These are phyloP conservation scores for Penicillium sp. DNA, from an alignment of 2,329 filamentous ascomycete genomes.

Conservation along the genomic window DNA sequence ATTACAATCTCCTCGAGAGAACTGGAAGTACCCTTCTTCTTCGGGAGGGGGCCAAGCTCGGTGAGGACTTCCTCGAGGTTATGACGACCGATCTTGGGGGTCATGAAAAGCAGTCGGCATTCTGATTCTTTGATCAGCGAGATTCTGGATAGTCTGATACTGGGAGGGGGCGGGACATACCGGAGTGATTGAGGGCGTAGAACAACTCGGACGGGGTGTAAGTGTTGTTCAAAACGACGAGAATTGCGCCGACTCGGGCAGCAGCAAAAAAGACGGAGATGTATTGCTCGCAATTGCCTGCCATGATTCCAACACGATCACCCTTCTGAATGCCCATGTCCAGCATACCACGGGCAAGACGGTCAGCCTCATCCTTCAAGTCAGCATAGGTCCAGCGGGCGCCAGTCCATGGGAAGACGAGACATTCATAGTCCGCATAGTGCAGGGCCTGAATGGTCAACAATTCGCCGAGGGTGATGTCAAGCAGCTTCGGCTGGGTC, in stretches of 20 bases:
- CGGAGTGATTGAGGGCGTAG: slow-evolving; percentile 72
- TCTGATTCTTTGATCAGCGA: slow-evolving; percentile 46
- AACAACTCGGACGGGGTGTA: slow-evolving; percentile 75
- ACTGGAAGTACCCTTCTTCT: slow-evolving; percentile 38
- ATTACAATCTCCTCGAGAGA: slow-evolving; percentile 60
- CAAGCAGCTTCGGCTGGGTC: slow-evolving; percentile 69
- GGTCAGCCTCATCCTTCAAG: slow-evolving; percentile 64
- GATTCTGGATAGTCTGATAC: too few species aligned
- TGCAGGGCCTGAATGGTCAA: slow-evolving; percentile 71
- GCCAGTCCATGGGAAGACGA: slow-evolving; percentile 77
- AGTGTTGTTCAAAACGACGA: slow-evolving; percentile 82
- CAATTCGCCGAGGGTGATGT: slow-evolving; percentile 73
- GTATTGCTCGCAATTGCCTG: slow-evolving; percentile 62
- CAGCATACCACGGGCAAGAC: slow-evolving; percentile 68
- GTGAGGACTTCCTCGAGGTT: slow-evolving; percentile 65
- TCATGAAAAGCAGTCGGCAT: slow-evolving; percentile 75
- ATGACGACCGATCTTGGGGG: slow-evolving; percentile 67
- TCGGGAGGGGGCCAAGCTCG: slow-evolving; percentile 50
- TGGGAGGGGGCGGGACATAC: slow-evolving; percentile 48
- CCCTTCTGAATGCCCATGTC: slow-evolving; percentile 69
- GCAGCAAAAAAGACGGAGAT: slow-evolving; percentile 74
- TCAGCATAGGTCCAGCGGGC: slow-evolving; percentile 73
- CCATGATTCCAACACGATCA: slow-evolving; percentile 76
- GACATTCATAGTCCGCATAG: slow-evolving; percentile 67
- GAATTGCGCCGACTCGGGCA: slow-evolving; percentile 66